Base-by-base conservation (phyloP, 352 stramenopile genomes). In the Globisporangium uncinulatum region DNA sequence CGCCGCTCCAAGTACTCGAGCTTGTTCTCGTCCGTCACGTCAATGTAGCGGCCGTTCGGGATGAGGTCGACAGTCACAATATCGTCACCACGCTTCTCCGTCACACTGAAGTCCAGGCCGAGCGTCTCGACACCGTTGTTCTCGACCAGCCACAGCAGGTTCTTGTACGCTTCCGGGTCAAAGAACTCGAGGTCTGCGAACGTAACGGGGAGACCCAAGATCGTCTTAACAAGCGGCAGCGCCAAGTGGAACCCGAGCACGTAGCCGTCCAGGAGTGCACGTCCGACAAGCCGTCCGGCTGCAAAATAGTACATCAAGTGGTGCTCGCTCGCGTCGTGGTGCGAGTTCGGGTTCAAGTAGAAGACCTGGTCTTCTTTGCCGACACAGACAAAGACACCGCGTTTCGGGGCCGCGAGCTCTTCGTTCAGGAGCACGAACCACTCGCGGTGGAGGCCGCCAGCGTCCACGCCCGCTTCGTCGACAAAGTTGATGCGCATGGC, bases 21-120 rank as follows among this genome's bases (percentile, higher is more conserved):
- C 53, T 95, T 96, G 75, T 98, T 99, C 20, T 90, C 87, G 17
- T 84, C 86, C 0, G 95, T 99, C 42, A 99, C 96, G 47, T 94
- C 74, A 51, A 98, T 92, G 6, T 62, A 24, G 14, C 24, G 44
- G 76, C 75, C 75, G 32, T 67, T 60, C 1, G 70, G 63, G 9
- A 83, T 61, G 39, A 87, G 46, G 13, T 85, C 70, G 42, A 86
- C 73, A 11, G 56, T 50, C 10, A 54, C 46, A 21, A 65, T 9
- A 0, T 66, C 44, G 1, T 56, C 62, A 13, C 45, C 59, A 15
- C 52, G 49, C 51, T 56, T 57, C 51, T 62, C 64, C 3, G 43
- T 69, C 6, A 69, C 52, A 2, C 60, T 72, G 51, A 87, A 85
- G 41, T 75, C 65, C 10, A 85, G 54, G 2, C 63, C 69, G 1